These are phyloP conservation scores for Penstemon newberryi DNA, from an alignment of 257 asterid species.

Conservation along the genomic window DNA sequence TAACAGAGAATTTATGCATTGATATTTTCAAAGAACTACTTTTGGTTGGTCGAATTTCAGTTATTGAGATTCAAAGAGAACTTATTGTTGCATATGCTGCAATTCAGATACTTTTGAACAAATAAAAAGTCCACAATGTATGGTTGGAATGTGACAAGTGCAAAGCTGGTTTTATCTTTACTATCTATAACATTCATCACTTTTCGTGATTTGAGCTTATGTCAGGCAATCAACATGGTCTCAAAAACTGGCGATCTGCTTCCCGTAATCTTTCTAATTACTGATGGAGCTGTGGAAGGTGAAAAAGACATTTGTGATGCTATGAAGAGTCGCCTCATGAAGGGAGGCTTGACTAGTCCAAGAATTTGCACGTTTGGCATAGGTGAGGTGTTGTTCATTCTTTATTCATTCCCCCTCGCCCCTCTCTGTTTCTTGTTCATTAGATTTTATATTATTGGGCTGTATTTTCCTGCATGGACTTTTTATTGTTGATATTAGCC, in stretches of 20 bases:
- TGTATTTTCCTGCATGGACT: background rate
- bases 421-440: background rate
- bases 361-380: conserved; percentile 86
- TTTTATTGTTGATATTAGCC: background rate
- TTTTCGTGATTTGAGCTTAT: conserved; percentile 24
- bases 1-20: background rate
- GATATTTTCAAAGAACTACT: background rate
- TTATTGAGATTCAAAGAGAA: background rate
- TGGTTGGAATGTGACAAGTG: conserved; percentile 7
- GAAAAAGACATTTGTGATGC: conserved; percentile 67
- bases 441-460: conserved; percentile 1
- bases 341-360: conserved; percentile 61
- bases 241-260: conserved; percentile 44
- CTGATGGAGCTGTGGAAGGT: conserved; percentile 91
- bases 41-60: background rate
- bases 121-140: background rate
- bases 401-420: conserved; percentile 5
- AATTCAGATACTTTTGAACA: background rate
- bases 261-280: conserved; percentile 63
- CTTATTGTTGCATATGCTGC: background rate
- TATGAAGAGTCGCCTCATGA: conserved; percentile 38
- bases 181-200: background rate
- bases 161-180: background rate
- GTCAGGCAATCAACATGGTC: conserved; percentile 73
- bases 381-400: conserved; percentile 41